Evolutionary conservation across 2,329 filamentous ascomycete species (phyloP).

Genomic region (Diaporthe velutina): DNA sequence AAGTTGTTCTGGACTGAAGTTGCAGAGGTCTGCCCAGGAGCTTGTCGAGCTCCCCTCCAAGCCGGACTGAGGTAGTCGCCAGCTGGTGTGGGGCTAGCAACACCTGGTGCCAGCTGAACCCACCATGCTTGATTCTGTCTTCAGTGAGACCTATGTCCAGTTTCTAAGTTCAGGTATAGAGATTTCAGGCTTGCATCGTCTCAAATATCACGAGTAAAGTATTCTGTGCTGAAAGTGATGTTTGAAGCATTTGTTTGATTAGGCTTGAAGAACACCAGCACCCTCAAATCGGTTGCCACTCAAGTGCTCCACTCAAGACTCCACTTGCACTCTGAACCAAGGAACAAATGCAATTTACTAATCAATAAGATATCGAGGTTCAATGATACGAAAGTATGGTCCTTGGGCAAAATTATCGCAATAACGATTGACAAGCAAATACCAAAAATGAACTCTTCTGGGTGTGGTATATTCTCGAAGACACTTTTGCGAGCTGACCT

Average conservation of each 20-base stretch:
- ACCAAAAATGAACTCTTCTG: neutral
- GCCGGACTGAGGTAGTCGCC: neutral
- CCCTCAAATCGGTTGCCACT: too few relatives aligned
- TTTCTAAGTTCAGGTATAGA: neutral
- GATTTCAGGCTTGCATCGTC: too few relatives aligned
- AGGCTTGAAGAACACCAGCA: too few relatives aligned
- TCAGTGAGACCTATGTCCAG: neutral
- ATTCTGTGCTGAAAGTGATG: too few relatives aligned
- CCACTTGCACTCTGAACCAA: too few relatives aligned
- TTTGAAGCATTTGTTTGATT: too few relatives aligned
- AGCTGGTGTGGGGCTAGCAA: neutral
- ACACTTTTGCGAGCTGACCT: neutral
- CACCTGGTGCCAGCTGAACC: conserved; percentile 1
- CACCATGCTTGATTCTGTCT: neutral
- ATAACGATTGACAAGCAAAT: neutral
- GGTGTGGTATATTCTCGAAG: neutral
- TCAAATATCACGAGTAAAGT: too few relatives aligned
- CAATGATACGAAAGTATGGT: too few relatives aligned
- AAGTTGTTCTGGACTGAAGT: neutral
- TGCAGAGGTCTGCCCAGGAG: neutral
- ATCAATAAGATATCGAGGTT: too few relatives aligned
- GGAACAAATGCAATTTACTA: too few relatives aligned
- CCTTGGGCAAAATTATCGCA: too few relatives aligned
- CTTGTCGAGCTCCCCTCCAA: neutral
- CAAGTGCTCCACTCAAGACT: too few relatives aligned